Base-by-base conservation (phyloP, 345 rosid species). In the Pelargonium nanum region DNA sequence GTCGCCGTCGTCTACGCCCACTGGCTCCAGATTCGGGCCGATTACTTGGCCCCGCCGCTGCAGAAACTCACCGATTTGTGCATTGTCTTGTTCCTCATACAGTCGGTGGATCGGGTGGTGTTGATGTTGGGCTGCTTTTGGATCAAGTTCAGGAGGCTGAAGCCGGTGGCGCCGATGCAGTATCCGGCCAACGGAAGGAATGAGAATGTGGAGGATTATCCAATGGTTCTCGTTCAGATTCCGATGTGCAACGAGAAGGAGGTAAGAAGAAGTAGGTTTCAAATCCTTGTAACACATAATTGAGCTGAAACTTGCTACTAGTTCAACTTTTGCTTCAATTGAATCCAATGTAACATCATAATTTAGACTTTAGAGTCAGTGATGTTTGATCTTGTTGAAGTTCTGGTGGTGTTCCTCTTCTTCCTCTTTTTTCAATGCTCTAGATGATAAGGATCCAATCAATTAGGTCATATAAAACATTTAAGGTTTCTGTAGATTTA, bases 191-290 rank as follows among this genome's bases (percentile, higher is more conserved):
- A 65, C 16, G 56, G 26, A 0, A 77, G 54, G 34, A 45, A 23
- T 32, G 71, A 70, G 50, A 75, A 61, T 59, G 58, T 69, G 63
- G 83, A 78, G 19, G 83, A 76, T 63, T 88, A 80, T 71, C 96
- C 98, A 0, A 91, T 91, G 96, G 95, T 91, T 9, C 71, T 91
- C 66, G 80, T 91, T 34, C 98, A 91, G 80, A 91, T 91, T 66
- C 97, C 97, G 4, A 91, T 91, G 96, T 91, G 97, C 82, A 91
- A 91, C 69, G 96, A 91, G 85, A 82, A 70, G 85, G 97, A 91
- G 96, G 98, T 91, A 85, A 83, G 95, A 80, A 62, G 67, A 83
- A 67, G 85, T 83, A 72, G 79, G 82, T 79, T 78, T 64, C 70
- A 24, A 58, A 64, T 71, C 65, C 61, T 58, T 65, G 2, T 22